A percentile compares a stretch with the other conserved stretches of the same genome.
Evolutionary conservation across 345 rosid genomes (phyloP).

Genomic region (Dovyalis caffra): DNA sequence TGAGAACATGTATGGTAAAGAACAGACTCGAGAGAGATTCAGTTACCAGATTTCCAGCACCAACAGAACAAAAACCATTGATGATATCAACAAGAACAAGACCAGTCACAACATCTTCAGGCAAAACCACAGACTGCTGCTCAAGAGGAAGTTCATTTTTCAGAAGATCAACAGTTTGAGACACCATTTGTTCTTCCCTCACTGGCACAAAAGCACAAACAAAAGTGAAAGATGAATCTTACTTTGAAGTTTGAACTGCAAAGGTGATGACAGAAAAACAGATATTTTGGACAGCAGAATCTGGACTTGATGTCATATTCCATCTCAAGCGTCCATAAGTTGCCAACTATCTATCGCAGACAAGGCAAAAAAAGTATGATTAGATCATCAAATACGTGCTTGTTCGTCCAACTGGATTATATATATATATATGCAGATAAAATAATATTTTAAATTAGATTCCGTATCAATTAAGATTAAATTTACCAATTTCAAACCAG

Average conservation of each 20-base stretch:
- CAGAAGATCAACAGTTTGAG: conserved; percentile 37
- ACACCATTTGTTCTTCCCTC: conserved; percentile 22
- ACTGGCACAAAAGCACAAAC: background rate
- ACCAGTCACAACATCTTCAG: conserved; percentile 51
- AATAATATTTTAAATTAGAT: too few relatives aligned
- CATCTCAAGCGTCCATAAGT: too few relatives aligned
- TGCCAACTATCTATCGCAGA: too few relatives aligned
- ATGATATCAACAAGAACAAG: conserved; percentile 87
- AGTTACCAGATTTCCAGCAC: conserved; percentile 77
- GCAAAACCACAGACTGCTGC: conserved; percentile 43
- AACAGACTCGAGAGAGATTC: background rate
- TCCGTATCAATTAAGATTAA: too few relatives aligned
- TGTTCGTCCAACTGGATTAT: too few relatives aligned
- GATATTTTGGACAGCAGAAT: background rate
- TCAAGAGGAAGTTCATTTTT: conserved; percentile 62
- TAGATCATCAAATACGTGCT: too few relatives aligned
- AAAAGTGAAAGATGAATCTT: background rate
- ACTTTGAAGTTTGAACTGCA: background rate
- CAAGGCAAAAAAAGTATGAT: too few relatives aligned
- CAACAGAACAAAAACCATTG: conserved; percentile 81
- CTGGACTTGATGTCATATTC: background rate
- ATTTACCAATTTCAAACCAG: too few relatives aligned
- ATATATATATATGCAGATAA: too few relatives aligned
- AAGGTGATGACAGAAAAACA: background rate
- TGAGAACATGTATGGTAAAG: background rate